Evolutionary conservation across 345 rosid species (phyloP).

Genomic region (Aquilaria sinensis): DNA sequence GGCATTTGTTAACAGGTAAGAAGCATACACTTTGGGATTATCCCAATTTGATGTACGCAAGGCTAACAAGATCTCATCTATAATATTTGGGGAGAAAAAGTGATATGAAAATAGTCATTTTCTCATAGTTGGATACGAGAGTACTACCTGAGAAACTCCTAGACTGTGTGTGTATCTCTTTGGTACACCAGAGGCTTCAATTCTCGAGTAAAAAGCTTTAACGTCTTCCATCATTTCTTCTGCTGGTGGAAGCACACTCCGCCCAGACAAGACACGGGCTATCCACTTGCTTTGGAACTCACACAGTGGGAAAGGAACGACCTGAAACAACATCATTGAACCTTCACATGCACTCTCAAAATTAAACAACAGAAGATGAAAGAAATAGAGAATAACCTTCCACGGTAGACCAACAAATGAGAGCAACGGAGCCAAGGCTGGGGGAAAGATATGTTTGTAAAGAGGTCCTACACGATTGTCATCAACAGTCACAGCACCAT

Average conservation of each 20-base stretch:
- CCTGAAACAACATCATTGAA: background rate
- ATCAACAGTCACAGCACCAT: slow-evolving; percentile 9
- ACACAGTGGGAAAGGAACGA: background rate
- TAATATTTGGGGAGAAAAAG: too few species aligned
- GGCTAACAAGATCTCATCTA: too few species aligned
- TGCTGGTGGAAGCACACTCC: slow-evolving; percentile 1
- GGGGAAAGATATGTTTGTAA: slow-evolving; percentile 13
- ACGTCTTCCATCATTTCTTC: background rate
- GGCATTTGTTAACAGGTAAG: too few species aligned
- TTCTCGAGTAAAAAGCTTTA: background rate
- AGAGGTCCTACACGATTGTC: slow-evolving; percentile 13
- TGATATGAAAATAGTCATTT: too few species aligned
- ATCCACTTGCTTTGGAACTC: slow-evolving; percentile 12
- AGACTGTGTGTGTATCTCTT: slow-evolving; percentile 6
- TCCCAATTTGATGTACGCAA: too few species aligned
- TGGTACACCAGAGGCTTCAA: slow-evolving; percentile 6
- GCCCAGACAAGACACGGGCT: slow-evolving; percentile 10
- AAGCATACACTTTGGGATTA: too few species aligned
- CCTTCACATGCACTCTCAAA: background rate
- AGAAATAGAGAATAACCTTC: background rate
- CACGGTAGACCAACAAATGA: slow-evolving; percentile 7
- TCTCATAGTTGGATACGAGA: too few species aligned
- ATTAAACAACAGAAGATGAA: background rate
- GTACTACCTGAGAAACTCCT: too few species aligned
- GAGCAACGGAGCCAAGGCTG: slow-evolving; percentile 9